A percentile compares a stretch with the other conserved stretches of the same genome.
phyloP scores from a whole-genome alignment of 208 protist species.

The Trichomonas gallinae region DNA sequence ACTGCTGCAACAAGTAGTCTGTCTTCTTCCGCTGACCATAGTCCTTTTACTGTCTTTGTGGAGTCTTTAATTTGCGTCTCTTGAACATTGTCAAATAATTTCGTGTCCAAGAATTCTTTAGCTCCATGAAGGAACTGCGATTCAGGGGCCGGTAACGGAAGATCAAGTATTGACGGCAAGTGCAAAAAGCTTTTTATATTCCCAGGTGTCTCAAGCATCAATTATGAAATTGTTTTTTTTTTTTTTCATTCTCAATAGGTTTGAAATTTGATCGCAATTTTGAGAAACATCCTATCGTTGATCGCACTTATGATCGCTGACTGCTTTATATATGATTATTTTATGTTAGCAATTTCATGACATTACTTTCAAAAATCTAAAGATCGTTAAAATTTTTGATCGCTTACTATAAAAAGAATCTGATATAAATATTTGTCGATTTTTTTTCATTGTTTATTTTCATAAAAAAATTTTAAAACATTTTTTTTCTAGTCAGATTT shows the following conservation, averaged over 20 bases:
- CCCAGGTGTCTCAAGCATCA: neutral
- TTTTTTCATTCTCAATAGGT: no score
- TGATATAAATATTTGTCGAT: no score
- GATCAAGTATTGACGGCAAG: neutral
- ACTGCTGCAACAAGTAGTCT: neutral
- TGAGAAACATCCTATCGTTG: neutral
- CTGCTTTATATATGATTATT: no score
- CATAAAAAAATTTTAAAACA: no score
- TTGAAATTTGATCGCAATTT: neutral
- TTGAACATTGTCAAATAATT: neutral
- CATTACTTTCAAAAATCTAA: no score
- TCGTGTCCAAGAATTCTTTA: neutral
- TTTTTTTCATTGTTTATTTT: no score
- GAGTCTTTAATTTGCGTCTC: neutral
- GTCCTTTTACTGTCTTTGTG: neutral
- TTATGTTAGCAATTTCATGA: no score
- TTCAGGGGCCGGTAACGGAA: neutral
- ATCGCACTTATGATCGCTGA: neutral
- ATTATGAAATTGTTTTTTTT: neutral
- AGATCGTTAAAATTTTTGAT: no score
- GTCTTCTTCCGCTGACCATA: neutral
- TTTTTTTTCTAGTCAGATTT: no score
- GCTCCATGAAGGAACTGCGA: neutral
- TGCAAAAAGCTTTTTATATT: neutral
- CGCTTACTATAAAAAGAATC: no score